A percentile compares a stretch with the other conserved stretches of the same genome.
phyloP scores from a whole-genome alignment of 345 rosid species.

The Eutrema heterophyllum region DNA sequence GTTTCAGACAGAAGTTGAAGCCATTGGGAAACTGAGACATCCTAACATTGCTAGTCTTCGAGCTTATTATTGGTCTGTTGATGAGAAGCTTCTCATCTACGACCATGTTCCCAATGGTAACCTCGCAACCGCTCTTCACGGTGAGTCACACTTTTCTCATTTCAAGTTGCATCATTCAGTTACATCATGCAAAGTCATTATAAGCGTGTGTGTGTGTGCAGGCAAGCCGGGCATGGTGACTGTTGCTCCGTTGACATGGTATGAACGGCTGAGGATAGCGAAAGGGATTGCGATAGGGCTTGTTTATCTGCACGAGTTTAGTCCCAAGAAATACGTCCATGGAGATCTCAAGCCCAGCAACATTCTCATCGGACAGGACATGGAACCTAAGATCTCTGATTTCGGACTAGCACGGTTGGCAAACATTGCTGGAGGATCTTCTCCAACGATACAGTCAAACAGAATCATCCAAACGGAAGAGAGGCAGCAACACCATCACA shows the following conservation, averaged over 20 bases:
- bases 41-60: conserved; percentile 77
- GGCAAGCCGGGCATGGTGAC: conserved; percentile 76
- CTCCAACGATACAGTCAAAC: conserved; percentile 66
- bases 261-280: conserved; percentile 59
- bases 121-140: conserved; percentile 80
- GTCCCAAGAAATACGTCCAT: conserved; percentile 89
- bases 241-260: conserved; percentile 64
- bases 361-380: conserved; percentile 70
- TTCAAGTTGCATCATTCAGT: neutral
- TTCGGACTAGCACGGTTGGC: conserved; percentile 92
- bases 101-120: conserved; percentile 81
- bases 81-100: conserved; percentile 89
- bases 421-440: conserved; percentile 81
- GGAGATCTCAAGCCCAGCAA: conserved; percentile 90
- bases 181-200: neutral
- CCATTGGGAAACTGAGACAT: conserved; percentile 89
- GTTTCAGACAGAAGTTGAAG: conserved; percentile 95
- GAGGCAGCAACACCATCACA: conserved; percentile 46
- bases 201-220: conserved; percentile 19
- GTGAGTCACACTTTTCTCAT: conserved; percentile 37
- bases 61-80: conserved; percentile 98
- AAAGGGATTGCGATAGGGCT: conserved; percentile 78
- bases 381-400: conserved; percentile 80
- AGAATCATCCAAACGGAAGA: conserved; percentile 54
- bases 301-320: conserved; percentile 82